Evolutionary conservation across 257 asterid species (phyloP).

Genomic region (Gentiana dahurica): DNA sequence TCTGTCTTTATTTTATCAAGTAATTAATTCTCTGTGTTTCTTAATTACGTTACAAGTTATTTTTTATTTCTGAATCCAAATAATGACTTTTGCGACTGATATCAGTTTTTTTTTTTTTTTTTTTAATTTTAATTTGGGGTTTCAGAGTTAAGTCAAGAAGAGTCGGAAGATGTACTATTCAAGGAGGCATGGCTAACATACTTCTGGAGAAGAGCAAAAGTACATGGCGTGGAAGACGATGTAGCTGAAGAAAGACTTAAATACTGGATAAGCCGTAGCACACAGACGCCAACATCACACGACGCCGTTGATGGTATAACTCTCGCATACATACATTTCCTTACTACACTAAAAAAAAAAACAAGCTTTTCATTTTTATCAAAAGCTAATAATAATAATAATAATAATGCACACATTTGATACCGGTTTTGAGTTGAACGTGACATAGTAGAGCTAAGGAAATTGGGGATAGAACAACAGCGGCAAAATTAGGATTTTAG

Average conservation of each 20-base stretch:
- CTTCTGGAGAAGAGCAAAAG: conserved; percentile 98
- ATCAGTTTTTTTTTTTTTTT: conserved; percentile 8
- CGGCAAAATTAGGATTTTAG: too few relatives aligned
- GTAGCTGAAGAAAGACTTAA: conserved; percentile 92
- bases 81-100: not conserved
- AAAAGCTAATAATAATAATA: too few relatives aligned
- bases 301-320: conserved; percentile 89
- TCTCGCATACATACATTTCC: conserved; percentile 1
- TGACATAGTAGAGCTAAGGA: conserved; percentile 71
- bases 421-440: conserved; percentile 48
- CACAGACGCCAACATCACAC: conserved; percentile 77
- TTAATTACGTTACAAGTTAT: too few relatives aligned
- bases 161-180: conserved; percentile 80
- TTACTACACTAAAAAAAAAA: too few relatives aligned
- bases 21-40: too few relatives aligned
- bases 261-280: conserved; percentile 79
- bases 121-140: not conserved
- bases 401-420: too few relatives aligned
- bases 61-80: not conserved
- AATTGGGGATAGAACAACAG: conserved; percentile 67
- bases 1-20: too few relatives aligned
- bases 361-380: too few relatives aligned
- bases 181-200: conserved; percentile 95
- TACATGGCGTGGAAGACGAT: conserved; percentile 89
- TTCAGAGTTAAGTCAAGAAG: conserved; percentile 87